Evolutionary conservation across 805 yeast genomes (phyloP), one percentile per base, ranked within the genome.

Genomic region (Phaffomyces thermotolerans): DNA sequence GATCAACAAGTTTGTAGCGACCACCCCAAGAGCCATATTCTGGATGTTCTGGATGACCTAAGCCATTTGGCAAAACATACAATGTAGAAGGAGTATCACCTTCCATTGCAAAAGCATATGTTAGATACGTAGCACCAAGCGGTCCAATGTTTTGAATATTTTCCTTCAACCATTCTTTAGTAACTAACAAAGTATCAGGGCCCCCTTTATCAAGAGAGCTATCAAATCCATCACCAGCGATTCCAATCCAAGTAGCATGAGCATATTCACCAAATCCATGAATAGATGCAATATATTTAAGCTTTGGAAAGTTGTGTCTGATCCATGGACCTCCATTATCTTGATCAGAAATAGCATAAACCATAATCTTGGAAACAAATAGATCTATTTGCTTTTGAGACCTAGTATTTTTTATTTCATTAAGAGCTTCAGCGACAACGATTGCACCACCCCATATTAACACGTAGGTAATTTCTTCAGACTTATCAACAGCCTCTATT

Each of bases 11-110:
- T 17, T 41, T 48, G 43, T 55, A 62, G 38, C 66, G 56, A 20
- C 66, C 65, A 39, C 67, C 65, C 67, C 67, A 63, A n/a, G 62
- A 60, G 20, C 67, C 66, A 41, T 46, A 59, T 30, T 52, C 54
- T 24, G 67, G 66, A 39, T 56, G 51, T 9, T 46, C 48, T 17
- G 64, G 64, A 30, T 46, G 50, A 33, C 54, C 55, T 32, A 63
- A 44, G 9, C 66, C 66, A 43, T 63, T 63, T 13, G 66, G 65
- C 8, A 62, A 18, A 15, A 53, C 49, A 33, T 41, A 54, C 22
- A 63, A 42, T 3, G 53, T 47, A 1, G 65, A 50, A 14, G 65
- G 64, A 3, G 65, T 59, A 32, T 61, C 65, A 34, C 65, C 65
- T 45, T 62, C 66, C 62, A 59, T 58, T 17, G 41, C 48, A 44